Conservation (phyloP, 2,329 filamentous ascomycete species). For the Diaporthe ampelina region DNA sequence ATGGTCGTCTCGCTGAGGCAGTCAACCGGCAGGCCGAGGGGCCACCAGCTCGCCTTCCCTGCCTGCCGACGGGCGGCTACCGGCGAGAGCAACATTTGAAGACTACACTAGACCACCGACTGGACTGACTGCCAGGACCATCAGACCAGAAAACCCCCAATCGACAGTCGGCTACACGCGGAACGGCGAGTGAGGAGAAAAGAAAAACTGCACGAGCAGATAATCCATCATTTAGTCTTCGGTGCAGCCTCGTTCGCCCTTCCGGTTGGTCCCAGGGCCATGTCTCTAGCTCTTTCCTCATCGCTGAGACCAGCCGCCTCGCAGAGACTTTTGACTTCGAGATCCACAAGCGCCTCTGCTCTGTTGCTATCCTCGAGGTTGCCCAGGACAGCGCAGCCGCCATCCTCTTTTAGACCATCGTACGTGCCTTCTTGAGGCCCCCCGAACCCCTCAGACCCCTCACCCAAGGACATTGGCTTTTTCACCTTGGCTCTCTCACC, state of each 20-base stretch:
- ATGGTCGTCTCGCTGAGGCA: background rate
- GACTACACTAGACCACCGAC: background rate
- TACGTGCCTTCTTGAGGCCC: slow-evolving; percentile 28
- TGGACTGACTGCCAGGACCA: background rate
- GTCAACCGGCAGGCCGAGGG: slow-evolving; percentile 25
- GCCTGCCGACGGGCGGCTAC: slow-evolving; percentile 14
- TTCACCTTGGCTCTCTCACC: background rate
- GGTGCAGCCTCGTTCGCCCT: slow-evolving; percentile 2
- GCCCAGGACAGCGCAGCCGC: slow-evolving; percentile 24
- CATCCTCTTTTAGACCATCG: slow-evolving; percentile 19
- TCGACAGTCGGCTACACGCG: slow-evolving; percentile 26
- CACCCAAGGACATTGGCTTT: background rate
- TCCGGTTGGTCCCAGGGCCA: slow-evolving; percentile 27
- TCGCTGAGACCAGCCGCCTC: slow-evolving; percentile 40
- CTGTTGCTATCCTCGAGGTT: slow-evolving; percentile 24
- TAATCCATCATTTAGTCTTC: slow-evolving; percentile 23
- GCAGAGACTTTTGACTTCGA: slow-evolving; percentile 38
- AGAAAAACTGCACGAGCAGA: slow-evolving; percentile 3
- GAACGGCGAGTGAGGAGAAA: slow-evolving; percentile 29
- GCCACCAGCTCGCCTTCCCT: background rate
- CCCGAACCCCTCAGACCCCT: no score
- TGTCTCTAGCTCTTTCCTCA: slow-evolving; percentile 40
- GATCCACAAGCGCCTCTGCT: slow-evolving; percentile 26
- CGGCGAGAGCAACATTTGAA: slow-evolving; percentile 31
- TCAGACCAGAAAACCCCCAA: slow-evolving; percentile 22